Evolutionary conservation across 129 eudicot genomes (phyloP), one percentile per base, ranked within the genome.

Genomic region (Solidago caesia): DNA sequence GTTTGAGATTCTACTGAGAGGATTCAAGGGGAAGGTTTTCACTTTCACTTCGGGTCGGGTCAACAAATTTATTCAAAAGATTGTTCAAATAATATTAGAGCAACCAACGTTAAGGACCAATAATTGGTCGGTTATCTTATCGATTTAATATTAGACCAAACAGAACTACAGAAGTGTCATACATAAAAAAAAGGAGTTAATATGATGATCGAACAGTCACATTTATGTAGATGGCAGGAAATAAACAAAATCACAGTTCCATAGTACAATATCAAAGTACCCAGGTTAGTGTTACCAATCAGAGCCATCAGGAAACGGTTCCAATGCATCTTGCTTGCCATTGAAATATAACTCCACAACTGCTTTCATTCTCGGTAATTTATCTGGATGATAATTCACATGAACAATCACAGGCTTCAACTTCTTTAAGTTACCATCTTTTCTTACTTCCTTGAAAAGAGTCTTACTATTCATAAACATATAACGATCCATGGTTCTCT

Each of bases 401-500:
- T 90, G 96, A 75, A 90, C 77, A 21, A 85, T 81, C 21, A 90
- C 96, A 42, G 96, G 96, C 75, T 81, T 90, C 64, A 90, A 65
- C 84, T 85, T 90, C 80, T 83, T 90, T 63, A 90, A 82, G 11
- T 64, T 55, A 43, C 64, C 77, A 56, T 87, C 90, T 83, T 85
- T 87, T 68, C 96, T 74, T 8, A 90, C 96, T 4, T 85, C 80
- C 80, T 87, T 90, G 42, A 90, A 90, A 12, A 90, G 86, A 61
- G 85, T 82, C 81, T 87, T 87, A 56, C 96, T 90, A 45, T 90
- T 90, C 96, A 90, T 90, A 71, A 90, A 90, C 64, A 85, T 72
- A 75, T 81, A 85, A 44, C 81, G 83, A 80, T 89, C 96, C 92
- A 87, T 75, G n/a, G 92, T 87, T 68, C 96, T 83, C 67, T 73